Evolutionary conservation across 805 yeast species (phyloP).

Genomic region (Peterozyma xylosa): DNA sequence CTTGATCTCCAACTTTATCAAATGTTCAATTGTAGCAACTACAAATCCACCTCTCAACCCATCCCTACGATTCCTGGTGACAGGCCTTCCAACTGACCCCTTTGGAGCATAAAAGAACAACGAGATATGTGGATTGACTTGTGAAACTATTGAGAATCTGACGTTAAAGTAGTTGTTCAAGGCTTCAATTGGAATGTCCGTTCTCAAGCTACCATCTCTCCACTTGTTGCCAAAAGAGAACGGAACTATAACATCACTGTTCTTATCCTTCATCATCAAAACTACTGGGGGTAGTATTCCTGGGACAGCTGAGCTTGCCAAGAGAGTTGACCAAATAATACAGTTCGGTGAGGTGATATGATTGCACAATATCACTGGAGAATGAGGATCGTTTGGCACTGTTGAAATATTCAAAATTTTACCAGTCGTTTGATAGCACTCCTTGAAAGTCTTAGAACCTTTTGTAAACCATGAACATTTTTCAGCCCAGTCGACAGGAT

Average conservation of each 20-base stretch:
- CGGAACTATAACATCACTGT: conserved; percentile 37
- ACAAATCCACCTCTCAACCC: conserved; percentile 73
- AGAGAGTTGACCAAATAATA: conserved; percentile 70
- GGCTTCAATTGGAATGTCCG: conserved; percentile 72
- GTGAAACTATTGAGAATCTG: conserved; percentile 69
- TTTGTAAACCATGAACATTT: conserved; percentile 62
- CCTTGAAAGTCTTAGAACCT: conserved; percentile 68
- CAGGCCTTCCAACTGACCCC: conserved; percentile 78
- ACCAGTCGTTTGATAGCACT: conserved; percentile 63
- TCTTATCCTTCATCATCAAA: conserved; percentile 51
- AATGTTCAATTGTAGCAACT: conserved; percentile 63
- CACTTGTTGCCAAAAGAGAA: conserved; percentile 70
- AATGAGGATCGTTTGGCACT: conserved; percentile 75
- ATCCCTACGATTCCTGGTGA: conserved; percentile 42
- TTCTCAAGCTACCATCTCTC: conserved; percentile 73
- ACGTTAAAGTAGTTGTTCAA: conserved; percentile 70
- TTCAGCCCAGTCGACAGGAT: conserved; percentile 66
- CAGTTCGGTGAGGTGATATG: conserved; percentile 74
- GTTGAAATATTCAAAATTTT: conserved; percentile 65
- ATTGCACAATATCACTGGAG: conserved; percentile 74
- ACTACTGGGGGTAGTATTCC: conserved; percentile 75
- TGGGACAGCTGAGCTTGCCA: conserved; percentile 80
- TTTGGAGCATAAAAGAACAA: conserved; percentile 71
- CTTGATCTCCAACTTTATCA: conserved; percentile 63
- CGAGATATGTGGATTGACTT: conserved; percentile 77